Evolutionary conservation across 352 stramenopile species (phyloP).

Genomic region (Phytophthora crassamura): DNA sequence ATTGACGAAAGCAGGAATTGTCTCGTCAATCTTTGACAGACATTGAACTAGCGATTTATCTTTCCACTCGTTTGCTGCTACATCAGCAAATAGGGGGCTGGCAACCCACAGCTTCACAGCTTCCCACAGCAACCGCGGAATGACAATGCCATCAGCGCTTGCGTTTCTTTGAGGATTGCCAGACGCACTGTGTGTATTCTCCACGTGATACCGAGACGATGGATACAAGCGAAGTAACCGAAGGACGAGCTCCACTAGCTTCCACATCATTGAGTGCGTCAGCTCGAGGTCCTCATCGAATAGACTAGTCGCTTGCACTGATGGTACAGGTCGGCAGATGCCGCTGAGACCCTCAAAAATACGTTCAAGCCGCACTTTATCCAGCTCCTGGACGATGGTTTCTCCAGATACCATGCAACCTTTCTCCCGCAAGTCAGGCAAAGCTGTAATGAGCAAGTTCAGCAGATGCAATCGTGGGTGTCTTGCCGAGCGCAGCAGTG

Average conservation of each 20-base stretch:
- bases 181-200: not conserved
- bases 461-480: conserved; percentile 68
- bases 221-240: conserved; percentile 44
- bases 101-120: conserved; percentile 46
- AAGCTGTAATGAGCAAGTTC: conserved; percentile 52
- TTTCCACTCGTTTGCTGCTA: conserved; percentile 44
- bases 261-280: conserved; percentile 38
- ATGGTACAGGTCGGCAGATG: conserved; percentile 37
- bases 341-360: conserved; percentile 48
- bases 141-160: conserved; percentile 20
- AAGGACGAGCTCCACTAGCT: conserved; percentile 52
- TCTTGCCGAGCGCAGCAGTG: conserved; percentile 47
- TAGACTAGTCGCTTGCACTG: conserved; percentile 10
- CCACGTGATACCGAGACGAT: conserved; percentile 38
- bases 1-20: conserved; percentile 41
- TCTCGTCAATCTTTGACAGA: conserved; percentile 36
- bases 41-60: conserved; percentile 19
- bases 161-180: not conserved
- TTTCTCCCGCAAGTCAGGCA: conserved; percentile 45
- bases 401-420: not conserved
- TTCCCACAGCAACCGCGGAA: conserved; percentile 49
- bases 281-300: conserved; percentile 32
- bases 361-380: conserved; percentile 50
- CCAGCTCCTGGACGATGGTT: conserved; percentile 22
- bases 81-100: conserved; percentile 25